A percentile compares a stretch with the other conserved stretches of the same genome.
Conservation (phyloP, 2,329 filamentous ascomycete genomes). For the Metarhizium robertsii region DNA sequence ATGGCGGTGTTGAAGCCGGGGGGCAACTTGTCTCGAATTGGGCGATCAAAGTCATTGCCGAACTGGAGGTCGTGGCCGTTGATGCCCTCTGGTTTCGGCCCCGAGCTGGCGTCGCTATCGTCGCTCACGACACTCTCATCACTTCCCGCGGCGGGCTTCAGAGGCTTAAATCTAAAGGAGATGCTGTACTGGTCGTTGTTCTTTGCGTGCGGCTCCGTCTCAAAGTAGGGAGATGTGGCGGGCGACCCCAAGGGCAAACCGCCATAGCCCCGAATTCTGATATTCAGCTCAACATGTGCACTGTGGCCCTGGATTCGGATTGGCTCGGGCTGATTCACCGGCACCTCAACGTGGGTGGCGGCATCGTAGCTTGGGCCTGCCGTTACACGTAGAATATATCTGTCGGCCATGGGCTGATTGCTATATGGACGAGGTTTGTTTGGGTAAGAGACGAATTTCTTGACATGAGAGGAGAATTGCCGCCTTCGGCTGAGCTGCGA, state of each 20-base stretch:
- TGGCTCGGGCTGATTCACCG: slow-evolving; percentile 61
- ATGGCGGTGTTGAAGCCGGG: slow-evolving; percentile 80
- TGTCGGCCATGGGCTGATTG: slow-evolving; percentile 44
- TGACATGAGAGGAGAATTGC: background rate
- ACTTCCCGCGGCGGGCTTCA: slow-evolving; percentile 24
- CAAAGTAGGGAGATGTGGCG: slow-evolving; percentile 68
- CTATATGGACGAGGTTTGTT: background rate
- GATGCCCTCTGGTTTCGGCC: slow-evolving; percentile 36
- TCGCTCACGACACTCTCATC: slow-evolving; percentile 3
- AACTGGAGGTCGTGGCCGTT: slow-evolving; percentile 70
- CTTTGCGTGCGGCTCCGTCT: slow-evolving; percentile 52
- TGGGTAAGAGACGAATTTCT: background rate
- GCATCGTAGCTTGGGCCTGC: slow-evolving; percentile 70
- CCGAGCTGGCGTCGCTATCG: background rate
- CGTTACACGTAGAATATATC: slow-evolving; percentile 74
- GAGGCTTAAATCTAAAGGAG: slow-evolving; percentile 68
- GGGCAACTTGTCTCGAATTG: slow-evolving; percentile 77
- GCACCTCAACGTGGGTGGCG: slow-evolving; percentile 61
- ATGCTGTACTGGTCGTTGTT: slow-evolving; percentile 78
- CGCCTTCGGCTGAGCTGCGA: background rate
- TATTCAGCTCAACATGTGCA: slow-evolving; percentile 58
- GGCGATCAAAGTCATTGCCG: slow-evolving; percentile 90
- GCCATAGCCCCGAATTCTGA: slow-evolving; percentile 58
- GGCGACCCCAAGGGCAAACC: slow-evolving; percentile 68
- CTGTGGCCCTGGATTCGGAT: slow-evolving; percentile 53